These are phyloP conservation scores for Naganishia sp. DNA, from an alignment of 1,284 basidiomycete species.

Conservation along the genomic window DNA sequence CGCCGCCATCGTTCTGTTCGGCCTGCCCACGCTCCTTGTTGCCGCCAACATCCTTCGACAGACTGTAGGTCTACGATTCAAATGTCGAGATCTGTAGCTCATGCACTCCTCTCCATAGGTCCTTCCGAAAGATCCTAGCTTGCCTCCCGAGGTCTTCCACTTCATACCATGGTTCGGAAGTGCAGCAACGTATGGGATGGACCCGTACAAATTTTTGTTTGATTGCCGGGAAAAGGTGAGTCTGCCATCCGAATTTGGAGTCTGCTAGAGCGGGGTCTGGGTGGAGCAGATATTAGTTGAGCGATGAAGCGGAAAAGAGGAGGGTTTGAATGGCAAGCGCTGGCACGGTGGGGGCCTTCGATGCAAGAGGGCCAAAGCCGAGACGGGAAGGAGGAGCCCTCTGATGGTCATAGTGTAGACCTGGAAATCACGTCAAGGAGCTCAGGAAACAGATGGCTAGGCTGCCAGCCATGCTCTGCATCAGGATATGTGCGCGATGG, in stretches of 20 bases:
- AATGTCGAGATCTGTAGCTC: background rate
- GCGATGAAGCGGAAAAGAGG: too few species aligned
- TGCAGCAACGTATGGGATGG: slow-evolving; percentile 73
- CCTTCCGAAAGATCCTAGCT: slow-evolving; percentile 60
- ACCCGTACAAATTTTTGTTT: slow-evolving; percentile 75
- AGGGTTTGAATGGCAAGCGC: too few species aligned
- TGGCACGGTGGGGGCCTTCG: too few species aligned
- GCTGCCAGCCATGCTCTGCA: too few species aligned
- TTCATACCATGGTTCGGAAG: slow-evolving; percentile 74
- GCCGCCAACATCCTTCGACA: slow-evolving; percentile 27
- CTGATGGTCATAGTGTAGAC: too few species aligned
- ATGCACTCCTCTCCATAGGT: slow-evolving; percentile 46
- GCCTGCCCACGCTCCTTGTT: slow-evolving; percentile 16
- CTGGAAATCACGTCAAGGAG: too few species aligned
- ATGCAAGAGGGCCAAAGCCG: too few species aligned
- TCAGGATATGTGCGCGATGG: too few species aligned
- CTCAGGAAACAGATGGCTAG: too few species aligned
- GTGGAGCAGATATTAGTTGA: too few species aligned
- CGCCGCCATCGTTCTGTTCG: slow-evolving; percentile 16
- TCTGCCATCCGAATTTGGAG: slow-evolving; percentile 10
- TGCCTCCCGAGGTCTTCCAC: slow-evolving; percentile 77
- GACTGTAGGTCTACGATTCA: background rate
- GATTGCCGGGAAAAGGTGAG: slow-evolving; percentile 77
- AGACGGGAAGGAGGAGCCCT: too few species aligned
- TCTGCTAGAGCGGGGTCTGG: too few species aligned